phyloP scores from a whole-genome alignment of 495 filamentous ascomycete genomes.

The Polyplosphaeria fusca region DNA sequence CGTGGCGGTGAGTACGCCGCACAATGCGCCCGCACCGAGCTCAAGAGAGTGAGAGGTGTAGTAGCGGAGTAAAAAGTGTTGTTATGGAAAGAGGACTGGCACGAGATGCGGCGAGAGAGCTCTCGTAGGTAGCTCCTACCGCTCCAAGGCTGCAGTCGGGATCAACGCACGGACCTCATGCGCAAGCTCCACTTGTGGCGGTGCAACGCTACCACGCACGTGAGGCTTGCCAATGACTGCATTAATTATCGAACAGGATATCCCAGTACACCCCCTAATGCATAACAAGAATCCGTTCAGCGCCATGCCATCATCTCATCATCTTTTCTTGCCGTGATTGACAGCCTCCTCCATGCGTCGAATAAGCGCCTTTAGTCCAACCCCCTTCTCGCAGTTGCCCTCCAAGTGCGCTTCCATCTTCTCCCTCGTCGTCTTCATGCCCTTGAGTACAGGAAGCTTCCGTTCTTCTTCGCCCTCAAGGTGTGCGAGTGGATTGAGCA shows the following conservation, averaged over 20 bases:
- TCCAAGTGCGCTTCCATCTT: conserved; percentile 84
- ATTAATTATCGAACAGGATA: conserved; percentile 18
- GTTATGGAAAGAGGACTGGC: too few species aligned
- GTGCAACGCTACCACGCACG: too few species aligned
- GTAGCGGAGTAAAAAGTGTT: too few species aligned
- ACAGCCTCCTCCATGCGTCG: conserved; percentile 66
- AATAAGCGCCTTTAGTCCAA: conserved; percentile 58
- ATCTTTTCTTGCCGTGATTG: too few species aligned
- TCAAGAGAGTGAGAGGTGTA: too few species aligned
- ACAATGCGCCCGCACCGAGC: too few species aligned
- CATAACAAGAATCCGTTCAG: neutral
- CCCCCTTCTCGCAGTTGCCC: conserved; percentile 75
- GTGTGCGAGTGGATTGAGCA: conserved; percentile 73
- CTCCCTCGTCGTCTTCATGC: conserved; percentile 63
- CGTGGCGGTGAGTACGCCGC: too few species aligned
- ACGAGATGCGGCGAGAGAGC: too few species aligned
- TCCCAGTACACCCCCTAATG: neutral
- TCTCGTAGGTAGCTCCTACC: too few species aligned
- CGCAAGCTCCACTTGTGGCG: neutral
- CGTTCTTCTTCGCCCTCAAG: conserved; percentile 58
- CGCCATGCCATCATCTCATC: conserved; percentile 15
- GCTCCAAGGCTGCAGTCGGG: too few species aligned
- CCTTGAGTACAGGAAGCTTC: conserved; percentile 63
- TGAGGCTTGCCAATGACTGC: too few species aligned
- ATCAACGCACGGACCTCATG: too few species aligned